Base-by-base conservation (phyloP, 306 rosid genomes). In the Mimosa bimucronata region DNA sequence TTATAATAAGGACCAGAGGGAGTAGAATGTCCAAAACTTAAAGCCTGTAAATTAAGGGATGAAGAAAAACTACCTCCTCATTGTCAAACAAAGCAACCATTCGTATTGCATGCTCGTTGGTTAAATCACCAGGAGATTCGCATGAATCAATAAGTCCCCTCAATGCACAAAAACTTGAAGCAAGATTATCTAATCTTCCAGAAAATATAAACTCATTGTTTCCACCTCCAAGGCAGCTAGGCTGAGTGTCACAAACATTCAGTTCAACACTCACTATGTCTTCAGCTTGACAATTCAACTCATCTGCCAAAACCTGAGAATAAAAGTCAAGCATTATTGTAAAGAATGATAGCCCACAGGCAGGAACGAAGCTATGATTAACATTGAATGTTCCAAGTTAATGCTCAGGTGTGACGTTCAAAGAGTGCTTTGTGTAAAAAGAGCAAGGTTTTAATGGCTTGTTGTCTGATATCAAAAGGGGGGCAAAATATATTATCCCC, bases 71-170 rank as follows among this genome's bases (percentile, higher is more conserved):
- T 88, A 95, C 98, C 98, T 95, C 98, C 76, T 95, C 98, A 71
- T 92, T 95, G 86, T 95, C 98, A 91, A 95, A 95, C 80, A 95
- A 88, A 79, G 98, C 98, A 87, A 92, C 96, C 98, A 95, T 95
- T 48, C 97, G 91, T 77, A 95, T 82, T 61, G 94, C 89, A 37
- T 89, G 92, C 66, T 91, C 97, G 62, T 76, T 87, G 74, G 90
- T 84, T 61, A 92, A 83, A 83, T 88, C 91, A 68, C 81, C 75
- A 60, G 85, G 80, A 66, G 92, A 91, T 83, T 84, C 82, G 75
- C 89, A 83, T 6, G 98, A 92, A 86, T 92, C 98, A 80, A 89
- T 82, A 58, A 95, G 97, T 62, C 97, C 98, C 86, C 97, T 88
- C 71, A 95, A 77, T 4, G 98, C 95, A 84, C 98, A 92, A 86